A percentile compares a stretch with the other conserved stretches of the same genome.
Evolutionary conservation across 2,329 filamentous ascomycete genomes (phyloP).

Genomic region (Aspergillus cejpii): DNA sequence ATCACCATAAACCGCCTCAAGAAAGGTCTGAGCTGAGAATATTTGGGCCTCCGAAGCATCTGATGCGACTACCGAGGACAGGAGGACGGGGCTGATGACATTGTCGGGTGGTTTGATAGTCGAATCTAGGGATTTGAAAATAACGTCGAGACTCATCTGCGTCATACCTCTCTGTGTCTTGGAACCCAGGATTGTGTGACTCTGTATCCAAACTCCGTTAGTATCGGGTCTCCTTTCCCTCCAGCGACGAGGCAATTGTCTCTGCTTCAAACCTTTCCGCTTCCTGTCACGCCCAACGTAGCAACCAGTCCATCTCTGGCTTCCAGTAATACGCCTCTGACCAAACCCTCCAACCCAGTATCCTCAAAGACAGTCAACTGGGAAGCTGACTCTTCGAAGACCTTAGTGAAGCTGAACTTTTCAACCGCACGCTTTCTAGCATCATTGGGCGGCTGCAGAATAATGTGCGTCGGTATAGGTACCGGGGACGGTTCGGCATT

Average conservation of each 20-base stretch:
- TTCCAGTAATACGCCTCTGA: conserved; percentile 75
- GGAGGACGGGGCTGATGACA: conserved; percentile 52
- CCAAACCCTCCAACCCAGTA: conserved; percentile 64
- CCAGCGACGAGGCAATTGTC: not conserved
- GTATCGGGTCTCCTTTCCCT: conserved; percentile 10
- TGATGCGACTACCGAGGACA: conserved; percentile 66
- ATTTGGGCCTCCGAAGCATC: conserved; percentile 78
- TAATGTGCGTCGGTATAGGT: conserved; percentile 59
- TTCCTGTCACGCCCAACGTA: conserved; percentile 88
- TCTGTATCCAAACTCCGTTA: conserved; percentile 48
- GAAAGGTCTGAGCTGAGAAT: conserved; percentile 64
- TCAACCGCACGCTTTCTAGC: conserved; percentile 79
- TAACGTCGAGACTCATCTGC: conserved; percentile 80
- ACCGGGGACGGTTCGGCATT: conserved; percentile 26
- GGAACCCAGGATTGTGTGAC: conserved; percentile 90
- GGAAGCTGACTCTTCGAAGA: conserved; percentile 79
- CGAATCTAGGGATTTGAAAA: conserved; percentile 73
- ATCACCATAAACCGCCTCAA: conserved; percentile 73
- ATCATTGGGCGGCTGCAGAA: conserved; percentile 73
- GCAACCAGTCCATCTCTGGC: conserved; percentile 85
- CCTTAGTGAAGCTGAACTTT: conserved; percentile 86
- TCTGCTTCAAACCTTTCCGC: conserved; percentile 68
- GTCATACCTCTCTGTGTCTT: conserved; percentile 80
- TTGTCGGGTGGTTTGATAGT: conserved; percentile 59
- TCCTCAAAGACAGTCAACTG: conserved; percentile 84